Percentiles rank a stretch among this genome's conserved stretches.
Evolutionary conservation across 2,329 filamentous ascomycete species (phyloP).

Genomic region (Lecanosticta acicola): DNA sequence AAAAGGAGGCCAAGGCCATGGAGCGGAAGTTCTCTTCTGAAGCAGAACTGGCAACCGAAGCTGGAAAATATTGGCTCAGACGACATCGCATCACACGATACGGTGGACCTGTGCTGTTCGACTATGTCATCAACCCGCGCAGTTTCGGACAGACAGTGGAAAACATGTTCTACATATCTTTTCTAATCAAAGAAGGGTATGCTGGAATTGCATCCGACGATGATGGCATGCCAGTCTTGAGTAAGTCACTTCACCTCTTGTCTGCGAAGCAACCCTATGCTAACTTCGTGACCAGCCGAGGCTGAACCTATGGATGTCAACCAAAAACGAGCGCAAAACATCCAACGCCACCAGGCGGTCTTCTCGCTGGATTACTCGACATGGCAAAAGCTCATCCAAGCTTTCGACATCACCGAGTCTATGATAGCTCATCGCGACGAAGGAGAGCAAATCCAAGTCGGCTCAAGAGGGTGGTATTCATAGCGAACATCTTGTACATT

Average conservation of each 20-base stretch:
- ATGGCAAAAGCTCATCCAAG: slow-evolving; percentile 72
- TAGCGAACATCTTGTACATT: slow-evolving; percentile 27
- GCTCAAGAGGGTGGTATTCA: slow-evolving; percentile 61
- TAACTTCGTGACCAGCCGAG: no score
- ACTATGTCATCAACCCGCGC: slow-evolving; percentile 81
- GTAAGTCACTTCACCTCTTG: slow-evolving; percentile 57
- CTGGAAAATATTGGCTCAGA: slow-evolving; percentile 52
- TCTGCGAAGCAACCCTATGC: no score
- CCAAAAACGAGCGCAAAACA: neutral
- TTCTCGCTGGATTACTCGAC: slow-evolving; percentile 79
- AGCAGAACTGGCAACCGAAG: slow-evolving; percentile 33
- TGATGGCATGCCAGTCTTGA: slow-evolving; percentile 67
- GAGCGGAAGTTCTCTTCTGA: slow-evolving; percentile 25
- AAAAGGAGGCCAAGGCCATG: slow-evolving; percentile 35
- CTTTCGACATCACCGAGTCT: slow-evolving; percentile 68
- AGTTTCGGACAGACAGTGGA: slow-evolving; percentile 95
- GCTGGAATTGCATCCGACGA: slow-evolving; percentile 69
- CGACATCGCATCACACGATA: slow-evolving; percentile 60
- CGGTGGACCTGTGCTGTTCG: slow-evolving; percentile 71
- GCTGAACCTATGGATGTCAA: neutral
- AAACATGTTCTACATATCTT: slow-evolving; percentile 95
- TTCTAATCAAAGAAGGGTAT: slow-evolving; percentile 81
- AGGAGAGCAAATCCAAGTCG: slow-evolving; percentile 52
- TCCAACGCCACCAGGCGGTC: slow-evolving; percentile 68
- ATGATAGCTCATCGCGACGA: slow-evolving; percentile 74